These are phyloP conservation scores for Boletus coccyginus DNA, from an alignment of 768 basidiomycete species.

Conservation along the genomic window DNA sequence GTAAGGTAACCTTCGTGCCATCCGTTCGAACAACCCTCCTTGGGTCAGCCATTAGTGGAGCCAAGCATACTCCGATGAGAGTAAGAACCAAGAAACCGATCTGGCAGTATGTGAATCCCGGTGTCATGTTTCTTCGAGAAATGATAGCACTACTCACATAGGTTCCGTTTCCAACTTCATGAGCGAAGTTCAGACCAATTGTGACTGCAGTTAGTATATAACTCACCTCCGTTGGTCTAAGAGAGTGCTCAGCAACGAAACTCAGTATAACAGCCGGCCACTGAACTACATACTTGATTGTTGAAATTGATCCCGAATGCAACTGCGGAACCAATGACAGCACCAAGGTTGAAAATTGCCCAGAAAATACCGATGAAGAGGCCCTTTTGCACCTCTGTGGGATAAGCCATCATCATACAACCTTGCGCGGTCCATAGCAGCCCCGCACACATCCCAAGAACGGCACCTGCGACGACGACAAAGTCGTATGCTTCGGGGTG, in stretches of 20 bases:
- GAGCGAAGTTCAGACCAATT: slow-evolving; percentile 1
- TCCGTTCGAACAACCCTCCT: slow-evolving; percentile 71
- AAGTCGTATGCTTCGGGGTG: slow-evolving; percentile 60
- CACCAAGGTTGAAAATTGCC: slow-evolving; percentile 80
- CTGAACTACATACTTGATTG: slow-evolving; percentile 44
- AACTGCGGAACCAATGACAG: slow-evolving; percentile 75
- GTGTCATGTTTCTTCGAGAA: background rate
- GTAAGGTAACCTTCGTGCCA: slow-evolving; percentile 61
- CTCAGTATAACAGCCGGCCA: background rate
- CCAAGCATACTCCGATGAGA: slow-evolving; percentile 62
- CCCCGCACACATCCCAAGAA: slow-evolving; percentile 70
- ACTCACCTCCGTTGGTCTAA: slow-evolving; percentile 32
- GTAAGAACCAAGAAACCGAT: slow-evolving; percentile 76
- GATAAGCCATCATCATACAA: slow-evolving; percentile 81
- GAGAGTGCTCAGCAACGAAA: background rate
- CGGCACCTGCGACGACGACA: slow-evolving; percentile 66
- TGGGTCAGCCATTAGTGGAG: slow-evolving; percentile 71
- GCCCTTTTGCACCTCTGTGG: slow-evolving; percentile 77
- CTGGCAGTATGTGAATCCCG: slow-evolving; percentile 35
- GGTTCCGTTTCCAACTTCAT: slow-evolving; percentile 64
- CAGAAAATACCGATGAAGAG: slow-evolving; percentile 78
- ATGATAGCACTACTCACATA: slow-evolving; percentile 48
- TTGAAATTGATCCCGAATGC: slow-evolving; percentile 70
- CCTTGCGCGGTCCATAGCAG: slow-evolving; percentile 84
- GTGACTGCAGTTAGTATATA: background rate